A percentile compares a stretch with the other conserved stretches of the same genome.
Conservation (phyloP, 495 filamentous ascomycete genomes). For the Cercophora newfieldiana region DNA sequence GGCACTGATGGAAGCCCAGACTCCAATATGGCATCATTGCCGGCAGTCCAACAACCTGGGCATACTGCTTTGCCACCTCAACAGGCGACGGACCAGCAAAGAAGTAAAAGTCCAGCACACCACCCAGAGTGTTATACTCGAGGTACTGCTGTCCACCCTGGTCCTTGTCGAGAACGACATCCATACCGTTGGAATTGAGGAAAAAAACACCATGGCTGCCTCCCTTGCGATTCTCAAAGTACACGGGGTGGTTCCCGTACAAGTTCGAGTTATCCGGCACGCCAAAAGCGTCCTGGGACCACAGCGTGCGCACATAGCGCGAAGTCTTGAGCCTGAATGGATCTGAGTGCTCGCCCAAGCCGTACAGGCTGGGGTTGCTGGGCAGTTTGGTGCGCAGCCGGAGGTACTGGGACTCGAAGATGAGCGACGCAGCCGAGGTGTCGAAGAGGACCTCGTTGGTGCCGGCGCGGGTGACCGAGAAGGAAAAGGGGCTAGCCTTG, state of each 20-base stretch:
- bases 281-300: conserved; percentile 73
- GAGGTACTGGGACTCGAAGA: conserved; percentile 80
- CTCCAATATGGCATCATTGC: conserved; percentile 86
- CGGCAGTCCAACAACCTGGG: conserved; percentile 66
- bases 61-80: conserved; percentile 73
- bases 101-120: conserved; percentile 85
- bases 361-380: conserved; percentile 69
- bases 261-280: conserved; percentile 58
- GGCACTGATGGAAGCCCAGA: conserved; percentile 85
- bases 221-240: conserved; percentile 72
- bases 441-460: conserved; percentile 75
- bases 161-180: conserved; percentile 72
- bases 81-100: conserved; percentile 70
- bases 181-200: conserved; percentile 82
- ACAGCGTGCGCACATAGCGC: conserved; percentile 77
- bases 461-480: conserved; percentile 61
- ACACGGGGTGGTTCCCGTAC: conserved; percentile 83
- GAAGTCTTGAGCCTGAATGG: conserved; percentile 66
- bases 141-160: conserved; percentile 62
- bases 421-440: conserved; percentile 63
- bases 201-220: conserved; percentile 84
- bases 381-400: conserved; percentile 71
- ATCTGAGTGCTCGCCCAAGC: conserved; percentile 79
- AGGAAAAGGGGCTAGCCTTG: conserved; percentile 72
- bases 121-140: conserved; percentile 82